Percentiles rank a stretch among this genome's conserved stretches.
These are phyloP conservation scores for Emergomyces africanus DNA, from an alignment of 2,329 filamentous ascomycete species.

Conservation along the genomic window DNA sequence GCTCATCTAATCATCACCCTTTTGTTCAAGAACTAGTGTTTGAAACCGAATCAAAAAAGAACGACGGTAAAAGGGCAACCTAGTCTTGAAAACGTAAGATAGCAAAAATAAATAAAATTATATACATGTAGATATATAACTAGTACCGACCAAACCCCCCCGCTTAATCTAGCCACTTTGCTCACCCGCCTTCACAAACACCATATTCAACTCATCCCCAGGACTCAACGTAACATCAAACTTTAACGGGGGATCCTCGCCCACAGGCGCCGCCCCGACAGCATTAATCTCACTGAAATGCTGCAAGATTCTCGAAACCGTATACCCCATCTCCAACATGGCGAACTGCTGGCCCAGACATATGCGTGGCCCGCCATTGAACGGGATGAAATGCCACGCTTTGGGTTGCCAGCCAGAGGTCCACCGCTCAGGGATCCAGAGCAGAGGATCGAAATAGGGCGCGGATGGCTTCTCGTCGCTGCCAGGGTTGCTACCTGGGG, in stretches of 20 bases:
- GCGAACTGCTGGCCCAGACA: conserved; percentile 50
- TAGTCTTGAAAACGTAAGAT: background rate
- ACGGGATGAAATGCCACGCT: conserved; percentile 44
- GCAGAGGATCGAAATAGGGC: conserved; percentile 28
- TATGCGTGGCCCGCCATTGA: conserved; percentile 41
- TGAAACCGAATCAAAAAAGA: too few relatives aligned
- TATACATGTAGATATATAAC: too few relatives aligned
- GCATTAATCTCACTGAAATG: conserved; percentile 27
- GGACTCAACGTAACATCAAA: conserved; percentile 30
- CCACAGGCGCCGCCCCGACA: conserved; percentile 17
- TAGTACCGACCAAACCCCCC: too few relatives aligned
- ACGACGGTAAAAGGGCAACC: too few relatives aligned
- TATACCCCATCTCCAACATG: conserved; percentile 45
- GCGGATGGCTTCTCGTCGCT: conserved; percentile 14
- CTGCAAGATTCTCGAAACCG: conserved; percentile 31
- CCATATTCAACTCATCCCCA: conserved; percentile 26
- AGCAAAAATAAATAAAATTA: background rate
- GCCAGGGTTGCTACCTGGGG: background rate
- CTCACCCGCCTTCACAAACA: conserved; percentile 23
- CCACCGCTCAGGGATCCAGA: conserved; percentile 41
- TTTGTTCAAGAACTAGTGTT: too few relatives aligned
- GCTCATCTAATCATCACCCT: background rate
- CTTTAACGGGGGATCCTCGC: conserved; percentile 23
- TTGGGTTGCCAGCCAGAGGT: conserved; percentile 37
- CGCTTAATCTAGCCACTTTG: background rate